Evolutionary conservation across 2,329 filamentous ascomycete species (phyloP), one percentile per base, ranked within the genome.

Genomic region (Xylariaceae sp.): DNA sequence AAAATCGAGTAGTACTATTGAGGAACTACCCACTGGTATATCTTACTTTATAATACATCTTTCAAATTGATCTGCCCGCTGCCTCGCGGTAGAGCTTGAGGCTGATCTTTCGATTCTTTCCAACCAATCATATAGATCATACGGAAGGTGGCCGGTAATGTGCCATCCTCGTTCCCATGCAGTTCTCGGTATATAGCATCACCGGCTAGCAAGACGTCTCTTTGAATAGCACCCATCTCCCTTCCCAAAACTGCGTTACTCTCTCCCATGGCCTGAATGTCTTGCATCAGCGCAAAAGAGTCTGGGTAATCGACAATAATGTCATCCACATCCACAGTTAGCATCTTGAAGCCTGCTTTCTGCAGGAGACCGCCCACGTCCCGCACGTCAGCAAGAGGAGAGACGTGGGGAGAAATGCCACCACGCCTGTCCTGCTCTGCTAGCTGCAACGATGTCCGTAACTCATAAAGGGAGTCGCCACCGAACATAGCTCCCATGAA

Each of bases 111-210:
- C 2, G 87, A 84, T 52, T 90, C 87, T 61, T 91, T 94, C 93
- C 93, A 98, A 0, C 93, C 93, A 65, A 98, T 98, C 90, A 97
- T 96, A 64, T 93, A 95, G 47, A 98, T 96, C 54, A 95, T 76
- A 53, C 93, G 78, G 61, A 96, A 98, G 0, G 93, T 98, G 1
- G 93, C 93, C 1, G 93, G 93, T 47, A 93, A 74, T 1, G 71
- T 79, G 16, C 78, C 85, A 55, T 87, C 85, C 33, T 82, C 76
- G 56, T 94, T 89, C 15, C 87, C 90, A 64, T 98, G 89, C 42
- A 98, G 67, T 60, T 85, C 83, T 36, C 81, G 77, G 62, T 98
- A 98, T 43, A 98, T 95, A 31, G 81, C 87, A 51, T 97, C 87
- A 19, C 81, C 85, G 7, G 93, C 93, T 32, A 96, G 68, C 46